Evolutionary conservation across 2,329 filamentous ascomycete genomes (phyloP).

Genomic region (Podosphaera xanthii): DNA sequence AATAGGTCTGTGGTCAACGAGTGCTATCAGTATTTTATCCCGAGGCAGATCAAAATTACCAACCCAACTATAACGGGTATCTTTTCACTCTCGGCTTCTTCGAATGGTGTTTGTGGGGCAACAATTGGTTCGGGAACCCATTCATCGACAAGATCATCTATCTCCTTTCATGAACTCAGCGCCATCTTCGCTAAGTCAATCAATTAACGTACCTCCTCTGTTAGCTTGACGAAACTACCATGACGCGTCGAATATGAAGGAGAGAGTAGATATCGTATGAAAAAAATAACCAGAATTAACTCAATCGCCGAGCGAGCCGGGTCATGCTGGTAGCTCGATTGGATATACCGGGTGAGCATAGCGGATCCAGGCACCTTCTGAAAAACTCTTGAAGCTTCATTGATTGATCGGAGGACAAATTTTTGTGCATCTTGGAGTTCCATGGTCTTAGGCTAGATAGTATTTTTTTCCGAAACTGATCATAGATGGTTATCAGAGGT

Average conservation of each 20-base stretch:
- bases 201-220: conserved; percentile 38
- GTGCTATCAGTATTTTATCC: background rate
- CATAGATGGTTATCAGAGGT: too few species aligned
- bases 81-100: conserved; percentile 65
- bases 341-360: conserved; percentile 84
- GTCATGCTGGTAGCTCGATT: conserved; percentile 93
- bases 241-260: conserved; percentile 84
- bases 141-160: conserved; percentile 88
- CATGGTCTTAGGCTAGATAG: conserved; percentile 17
- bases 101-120: conserved; percentile 44
- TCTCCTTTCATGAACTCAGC: conserved; percentile 33
- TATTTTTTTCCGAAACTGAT: too few species aligned
- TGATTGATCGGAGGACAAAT: conserved; percentile 27
- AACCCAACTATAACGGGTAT: conserved; percentile 76
- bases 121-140: conserved; percentile 92
- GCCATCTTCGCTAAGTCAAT: background rate
- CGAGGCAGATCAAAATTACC: conserved; percentile 2
- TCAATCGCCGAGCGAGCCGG: conserved; percentile 85
- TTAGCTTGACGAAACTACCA: conserved; percentile 70
- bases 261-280: conserved; percentile 75
- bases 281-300: conserved; percentile 82
- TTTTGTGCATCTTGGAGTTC: conserved; percentile 38
- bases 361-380: conserved; percentile 85
- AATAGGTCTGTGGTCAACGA: conserved; percentile 36
- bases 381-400: conserved; percentile 39